Evolutionary conservation across 352 stramenopile genomes (phyloP), one percentile per base, ranked within the genome.

Genomic region (Pythium dissotocum): DNA sequence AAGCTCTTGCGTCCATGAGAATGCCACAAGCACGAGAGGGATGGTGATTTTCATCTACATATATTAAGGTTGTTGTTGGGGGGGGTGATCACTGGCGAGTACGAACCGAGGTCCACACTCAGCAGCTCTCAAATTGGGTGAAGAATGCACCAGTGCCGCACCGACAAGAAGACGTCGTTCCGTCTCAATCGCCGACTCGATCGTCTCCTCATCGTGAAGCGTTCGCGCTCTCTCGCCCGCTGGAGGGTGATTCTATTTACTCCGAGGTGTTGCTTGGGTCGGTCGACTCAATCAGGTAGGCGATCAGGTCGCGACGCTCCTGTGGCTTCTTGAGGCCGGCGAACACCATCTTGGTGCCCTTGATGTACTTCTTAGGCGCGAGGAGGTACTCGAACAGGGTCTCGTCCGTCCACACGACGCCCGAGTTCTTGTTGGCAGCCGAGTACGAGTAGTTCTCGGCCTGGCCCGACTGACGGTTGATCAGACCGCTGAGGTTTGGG

Each of bases 311-410:
- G 36, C 98, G 93, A 63, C 98, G 92, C 75, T 99, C 98, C 55
- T 88, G 73, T 30, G 93, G 85, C 90, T 99, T 99, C 93, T 99
- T 99, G 63, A 99, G 86, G 75, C 98, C 98, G 26, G 98, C 98
- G 71, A 99, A 99, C 49, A 99, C 96, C 98, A 99, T 99, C 89
- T 99, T 99, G 63, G 98, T 99, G 75, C 98, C 98, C 95, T 99
- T 99, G 76, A 99, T 99, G 95, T 99, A 99, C 89, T 99, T 99
- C 94, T 99, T 99, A 16, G 98, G 98, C 58, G 97, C 98, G 36
- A 99, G 87, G 48, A 99, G 87, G 88, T 99, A 99, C 69, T 99
- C 96, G 75, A 99, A 99, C 21, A 99, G 81, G 51, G 97, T 99
- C 72, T 98, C 93, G 56, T 99, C 96, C 18, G 82, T 97, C 98